Conservation (phyloP, 306 rosid species). For the peach (Prunus persica) region Prunus_persica_NCBIv2 NC_034010.1:21751501-21752000, state of each 20-base stretch:
- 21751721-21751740: conserved; percentile 35
- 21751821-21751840: conserved; percentile 1
- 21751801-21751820: conserved; percentile 18
- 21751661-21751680: conserved; percentile 29
- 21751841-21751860: conserved; percentile 33
- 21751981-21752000: conserved; percentile 37
- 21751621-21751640: conserved; percentile 9
- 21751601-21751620: conserved; percentile 5
- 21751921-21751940: conserved; percentile 40
- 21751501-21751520: background rate
- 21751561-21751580: background rate
- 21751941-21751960: conserved; percentile 43
- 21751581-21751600: background rate
- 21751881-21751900: conserved; percentile 25
- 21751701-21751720: conserved; percentile 4
- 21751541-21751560: conserved; percentile 4
- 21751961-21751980: conserved; percentile 34
- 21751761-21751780: background rate
- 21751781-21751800: conserved; percentile 3
- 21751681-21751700: background rate
- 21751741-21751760: conserved; percentile 20
- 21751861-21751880: conserved; percentile 12
- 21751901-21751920: conserved; percentile 56
- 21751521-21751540: background rate
- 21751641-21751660: conserved; percentile 24